phyloP scores from a whole-genome alignment of 1,284 basidiomycete species.

The Ustilago lituana region DNA sequence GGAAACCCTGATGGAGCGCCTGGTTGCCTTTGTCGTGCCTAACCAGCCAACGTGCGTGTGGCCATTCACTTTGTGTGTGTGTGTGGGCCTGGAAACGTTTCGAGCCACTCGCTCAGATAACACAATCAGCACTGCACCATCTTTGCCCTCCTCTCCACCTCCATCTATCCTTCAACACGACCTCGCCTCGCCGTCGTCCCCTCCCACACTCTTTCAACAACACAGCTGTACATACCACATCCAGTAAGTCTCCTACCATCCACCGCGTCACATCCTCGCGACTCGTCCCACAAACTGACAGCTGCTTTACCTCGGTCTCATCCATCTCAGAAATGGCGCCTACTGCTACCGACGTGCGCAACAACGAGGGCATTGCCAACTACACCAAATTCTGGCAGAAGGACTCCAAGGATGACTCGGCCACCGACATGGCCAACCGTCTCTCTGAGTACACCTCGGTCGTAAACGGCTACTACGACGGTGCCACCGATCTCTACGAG shows the following conservation, averaged over 20 bases:
- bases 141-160: neutral
- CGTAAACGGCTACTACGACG: constrained; percentile 97
- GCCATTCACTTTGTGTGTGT: no score
- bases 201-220: neutral
- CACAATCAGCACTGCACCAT: no score
- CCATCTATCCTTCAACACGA: constrained; percentile 18
- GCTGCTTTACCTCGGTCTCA: no score
- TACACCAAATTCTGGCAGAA: constrained; percentile 96
- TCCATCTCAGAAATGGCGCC: constrained; percentile 43
- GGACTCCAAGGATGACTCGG: constrained; percentile 79
- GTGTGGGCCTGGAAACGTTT: no score
- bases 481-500: constrained; percentile 95
- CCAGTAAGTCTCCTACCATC: constrained; percentile 2
- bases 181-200: constrained; percentile 6
- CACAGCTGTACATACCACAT: neutral
- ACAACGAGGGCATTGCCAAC: constrained; percentile 82
- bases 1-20: no score
- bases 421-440: constrained; percentile 78
- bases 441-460: constrained; percentile 89
- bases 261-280: no score
- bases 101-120: no score
- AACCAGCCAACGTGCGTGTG: no score
- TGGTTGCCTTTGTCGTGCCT: no score
- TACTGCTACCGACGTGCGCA: constrained; percentile 75
- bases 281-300: no score